Evolutionary conservation across 1,139 yeast species (phyloP).

Genomic region (Ogataea hybrid): DNA sequence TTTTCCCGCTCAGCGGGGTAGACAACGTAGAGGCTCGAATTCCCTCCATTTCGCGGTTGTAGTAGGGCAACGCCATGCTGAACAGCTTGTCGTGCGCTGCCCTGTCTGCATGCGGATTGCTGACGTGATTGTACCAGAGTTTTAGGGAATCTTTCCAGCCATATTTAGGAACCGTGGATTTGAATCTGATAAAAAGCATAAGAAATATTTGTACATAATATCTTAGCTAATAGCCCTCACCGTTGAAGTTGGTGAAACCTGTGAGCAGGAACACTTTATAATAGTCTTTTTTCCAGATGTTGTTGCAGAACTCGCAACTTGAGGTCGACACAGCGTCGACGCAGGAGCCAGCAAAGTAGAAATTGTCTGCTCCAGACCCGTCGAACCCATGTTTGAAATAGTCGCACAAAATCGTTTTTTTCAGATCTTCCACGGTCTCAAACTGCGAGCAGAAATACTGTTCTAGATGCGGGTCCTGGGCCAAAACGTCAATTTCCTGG

Average conservation of each 20-base stretch:
- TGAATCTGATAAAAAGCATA: constrained; percentile 1
- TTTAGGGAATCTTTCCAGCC: constrained; percentile 1
- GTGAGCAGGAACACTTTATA: constrained; percentile 60
- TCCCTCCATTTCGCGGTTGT: constrained; percentile 16
- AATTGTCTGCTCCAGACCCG: constrained; percentile 76
- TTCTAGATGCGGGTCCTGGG: constrained; percentile 44
- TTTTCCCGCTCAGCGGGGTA: constrained; percentile 2
- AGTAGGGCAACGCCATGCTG: constrained; percentile 28
- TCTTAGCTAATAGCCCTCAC: constrained; percentile 49
- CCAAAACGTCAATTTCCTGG: constrained; percentile 48
- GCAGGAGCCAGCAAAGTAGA: constrained; percentile 76
- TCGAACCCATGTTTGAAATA: constrained; percentile 76
- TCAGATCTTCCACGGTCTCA: constrained; percentile 49
- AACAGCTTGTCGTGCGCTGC: constrained; percentile 28
- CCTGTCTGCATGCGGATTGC: constrained; percentile 7
- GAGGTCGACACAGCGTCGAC: constrained; percentile 75
- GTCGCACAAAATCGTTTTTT: constrained; percentile 55
- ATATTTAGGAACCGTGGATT: not conserved
- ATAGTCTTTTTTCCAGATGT: constrained; percentile 59
- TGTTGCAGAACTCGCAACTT: constrained; percentile 79
- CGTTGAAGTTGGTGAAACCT: constrained; percentile 79
- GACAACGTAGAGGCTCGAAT: constrained; percentile 1
- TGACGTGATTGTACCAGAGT: constrained; percentile 4
- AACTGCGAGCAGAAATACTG: constrained; percentile 56
- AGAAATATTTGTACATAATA: constrained; percentile 4